phyloP scores from a whole-genome alignment of 78 protist genomes.

The Planoprotostelium fungivorum region DNA sequence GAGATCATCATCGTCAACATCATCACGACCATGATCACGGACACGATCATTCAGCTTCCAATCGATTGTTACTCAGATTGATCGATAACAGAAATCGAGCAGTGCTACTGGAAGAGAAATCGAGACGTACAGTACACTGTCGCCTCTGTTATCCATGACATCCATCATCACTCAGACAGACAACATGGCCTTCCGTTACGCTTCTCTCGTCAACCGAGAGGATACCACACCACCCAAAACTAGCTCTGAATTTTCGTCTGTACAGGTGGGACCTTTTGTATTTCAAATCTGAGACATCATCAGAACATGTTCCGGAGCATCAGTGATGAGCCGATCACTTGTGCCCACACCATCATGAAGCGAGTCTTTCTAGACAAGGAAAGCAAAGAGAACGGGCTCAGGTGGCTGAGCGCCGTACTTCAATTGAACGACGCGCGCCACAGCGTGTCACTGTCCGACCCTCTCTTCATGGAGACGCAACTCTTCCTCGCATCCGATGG shows the following conservation, averaged over 20 bases:
- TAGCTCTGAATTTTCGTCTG: not conserved
- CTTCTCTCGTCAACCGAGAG: not conserved
- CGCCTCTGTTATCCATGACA: not conserved
- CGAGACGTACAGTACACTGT: not conserved
- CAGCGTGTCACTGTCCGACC: not conserved
- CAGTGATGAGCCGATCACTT: not conserved
- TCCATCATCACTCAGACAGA: not conserved
- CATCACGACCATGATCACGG: too few species aligned
- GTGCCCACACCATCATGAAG: not conserved
- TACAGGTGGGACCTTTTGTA: not conserved
- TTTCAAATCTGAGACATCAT: not conserved
- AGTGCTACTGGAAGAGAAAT: not conserved
- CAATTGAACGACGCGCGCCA: not conserved
- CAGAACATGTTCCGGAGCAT: not conserved
- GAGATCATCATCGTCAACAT: not conserved
- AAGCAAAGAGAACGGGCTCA: not conserved
- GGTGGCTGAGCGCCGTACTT: not conserved
- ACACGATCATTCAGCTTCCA: too few species aligned
- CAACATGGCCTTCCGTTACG: not conserved
- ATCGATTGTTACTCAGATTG: too few species aligned
- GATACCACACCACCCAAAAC: not conserved
- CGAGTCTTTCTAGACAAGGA: not conserved
- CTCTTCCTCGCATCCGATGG: not conserved
- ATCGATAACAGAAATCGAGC: not conserved
- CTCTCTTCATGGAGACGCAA: not conserved